Evolutionary conservation across 108 stramenopile genomes (phyloP).

Genomic region (Pseudonitzschia delicatissima): DNA sequence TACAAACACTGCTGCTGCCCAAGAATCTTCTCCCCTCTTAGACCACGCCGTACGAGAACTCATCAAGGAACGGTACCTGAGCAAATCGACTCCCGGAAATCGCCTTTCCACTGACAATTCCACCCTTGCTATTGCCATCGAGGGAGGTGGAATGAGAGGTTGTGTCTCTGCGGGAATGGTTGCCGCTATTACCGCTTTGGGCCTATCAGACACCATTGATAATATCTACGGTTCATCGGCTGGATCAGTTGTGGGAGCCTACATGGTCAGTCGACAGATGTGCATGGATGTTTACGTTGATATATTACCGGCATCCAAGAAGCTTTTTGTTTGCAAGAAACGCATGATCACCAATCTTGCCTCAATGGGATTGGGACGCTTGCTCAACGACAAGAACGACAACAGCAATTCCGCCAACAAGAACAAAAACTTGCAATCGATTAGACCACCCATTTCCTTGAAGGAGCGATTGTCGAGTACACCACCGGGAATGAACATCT

Average conservation of each 20-base stretch:
- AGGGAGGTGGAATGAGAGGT: slow-evolving; percentile 82
- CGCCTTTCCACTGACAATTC: slow-evolving; percentile 49
- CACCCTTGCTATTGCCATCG: slow-evolving; percentile 77
- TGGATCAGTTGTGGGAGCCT: slow-evolving; percentile 72
- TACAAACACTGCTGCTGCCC: not conserved
- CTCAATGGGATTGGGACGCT: slow-evolving; percentile 16
- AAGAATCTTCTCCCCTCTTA: not conserved
- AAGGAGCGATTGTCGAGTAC: not conserved
- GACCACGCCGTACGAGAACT: slow-evolving; percentile 68
- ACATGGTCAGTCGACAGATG: slow-evolving; percentile 75
- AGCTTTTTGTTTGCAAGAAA: slow-evolving; percentile 63
- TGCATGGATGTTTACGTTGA: slow-evolving; percentile 80
- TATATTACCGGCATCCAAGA: slow-evolving; percentile 59
- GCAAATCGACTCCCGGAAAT: slow-evolving; percentile 51
- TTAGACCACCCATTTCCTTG: not conserved
- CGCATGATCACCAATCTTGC: slow-evolving; percentile 32
- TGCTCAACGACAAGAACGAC: not conserved
- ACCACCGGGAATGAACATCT: slow-evolving; percentile 65
- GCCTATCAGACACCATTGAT: slow-evolving; percentile 67
- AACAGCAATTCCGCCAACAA: not conserved
- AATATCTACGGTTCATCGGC: slow-evolving; percentile 73
- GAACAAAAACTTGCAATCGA: not conserved
- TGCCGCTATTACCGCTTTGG: slow-evolving; percentile 71
- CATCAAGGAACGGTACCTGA: slow-evolving; percentile 45
- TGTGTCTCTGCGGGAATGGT: slow-evolving; percentile 81